Conservation (phyloP, 176 grass and related monocot genomes). For the Avena insularis region DNA sequence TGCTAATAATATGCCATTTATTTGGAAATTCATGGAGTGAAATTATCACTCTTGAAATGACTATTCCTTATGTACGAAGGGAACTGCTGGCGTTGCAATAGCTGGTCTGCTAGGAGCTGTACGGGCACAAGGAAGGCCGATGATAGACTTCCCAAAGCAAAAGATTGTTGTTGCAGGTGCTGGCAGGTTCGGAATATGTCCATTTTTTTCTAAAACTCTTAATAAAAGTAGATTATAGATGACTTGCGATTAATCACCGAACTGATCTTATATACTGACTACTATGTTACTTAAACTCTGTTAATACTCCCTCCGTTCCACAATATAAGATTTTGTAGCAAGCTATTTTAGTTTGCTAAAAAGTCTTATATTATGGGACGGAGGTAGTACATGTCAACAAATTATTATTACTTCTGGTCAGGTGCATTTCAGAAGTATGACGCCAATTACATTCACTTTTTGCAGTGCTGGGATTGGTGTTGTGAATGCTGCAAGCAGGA, state of each 20-base stretch:
- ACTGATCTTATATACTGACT: slow-evolving; percentile 16
- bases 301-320: background rate
- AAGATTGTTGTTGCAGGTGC: slow-evolving; percentile 98
- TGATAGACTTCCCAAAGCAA: slow-evolving; percentile 99
- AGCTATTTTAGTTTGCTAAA: no score
- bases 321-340: no score
- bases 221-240: slow-evolving; percentile 32
- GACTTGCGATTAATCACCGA: background rate
- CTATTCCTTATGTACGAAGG: slow-evolving; percentile 62
- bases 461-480: slow-evolving; percentile 98
- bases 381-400: background rate
- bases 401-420: slow-evolving; percentile 31
- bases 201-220: slow-evolving; percentile 7
- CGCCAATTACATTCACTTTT: slow-evolving; percentile 23
- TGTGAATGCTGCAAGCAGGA: slow-evolving; percentile 92
- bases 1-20: slow-evolving; percentile 3
- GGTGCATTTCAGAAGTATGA: slow-evolving; percentile 31
- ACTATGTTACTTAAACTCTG: slow-evolving; percentile 2
- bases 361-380: no score
- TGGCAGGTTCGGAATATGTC: slow-evolving; percentile 65
- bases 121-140: slow-evolving; percentile 91
- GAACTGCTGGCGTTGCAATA: slow-evolving; percentile 99
- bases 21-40: slow-evolving; percentile 6
- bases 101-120: slow-evolving; percentile 98
- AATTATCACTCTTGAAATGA: slow-evolving; percentile 33